Percentiles rank a stretch among this genome's conserved stretches.
These are phyloP conservation scores for Pichia californica DNA, from an alignment of 805 yeast genomes.

Conservation along the genomic window DNA sequence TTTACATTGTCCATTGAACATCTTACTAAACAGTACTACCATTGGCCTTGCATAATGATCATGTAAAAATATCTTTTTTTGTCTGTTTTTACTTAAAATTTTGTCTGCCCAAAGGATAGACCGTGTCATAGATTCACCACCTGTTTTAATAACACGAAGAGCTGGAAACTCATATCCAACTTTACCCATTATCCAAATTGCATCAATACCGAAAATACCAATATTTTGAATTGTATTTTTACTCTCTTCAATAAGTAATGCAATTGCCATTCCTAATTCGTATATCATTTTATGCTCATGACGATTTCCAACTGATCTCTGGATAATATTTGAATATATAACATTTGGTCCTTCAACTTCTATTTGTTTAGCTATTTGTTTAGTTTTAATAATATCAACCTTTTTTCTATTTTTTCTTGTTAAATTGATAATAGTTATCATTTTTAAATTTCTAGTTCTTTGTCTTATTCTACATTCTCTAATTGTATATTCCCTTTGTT, in stretches of 20 bases:
- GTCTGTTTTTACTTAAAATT: not conserved
- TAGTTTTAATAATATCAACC: too few species aligned
- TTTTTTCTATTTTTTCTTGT: not conserved
- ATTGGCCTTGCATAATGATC: not conserved
- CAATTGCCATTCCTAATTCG: not conserved
- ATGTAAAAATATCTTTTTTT: not conserved
- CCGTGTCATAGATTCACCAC: constrained; percentile 6
- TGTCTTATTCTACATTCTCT: not conserved
- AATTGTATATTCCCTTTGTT: not conserved
- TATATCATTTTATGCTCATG: not conserved
- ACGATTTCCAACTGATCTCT: not conserved
- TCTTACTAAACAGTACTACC: constrained; percentile 5
- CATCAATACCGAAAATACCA: constrained; percentile 8
- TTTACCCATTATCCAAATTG: constrained; percentile 3
- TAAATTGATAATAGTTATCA: constrained; percentile 1
- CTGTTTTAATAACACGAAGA: not conserved
- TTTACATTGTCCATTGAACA: constrained; percentile 3
- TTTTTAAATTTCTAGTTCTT: too few species aligned
- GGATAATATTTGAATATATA: too few species aligned
- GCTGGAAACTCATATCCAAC: not conserved
- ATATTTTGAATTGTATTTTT: constrained; percentile 1
- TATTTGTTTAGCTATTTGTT: too few species aligned
- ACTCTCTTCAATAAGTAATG: not conserved
- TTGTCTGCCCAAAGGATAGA: not conserved
- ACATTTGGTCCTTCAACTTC: too few species aligned